Evolutionary conservation across 2,329 filamentous ascomycete genomes (phyloP).

Genomic region (Escovopsis sp.): DNA sequence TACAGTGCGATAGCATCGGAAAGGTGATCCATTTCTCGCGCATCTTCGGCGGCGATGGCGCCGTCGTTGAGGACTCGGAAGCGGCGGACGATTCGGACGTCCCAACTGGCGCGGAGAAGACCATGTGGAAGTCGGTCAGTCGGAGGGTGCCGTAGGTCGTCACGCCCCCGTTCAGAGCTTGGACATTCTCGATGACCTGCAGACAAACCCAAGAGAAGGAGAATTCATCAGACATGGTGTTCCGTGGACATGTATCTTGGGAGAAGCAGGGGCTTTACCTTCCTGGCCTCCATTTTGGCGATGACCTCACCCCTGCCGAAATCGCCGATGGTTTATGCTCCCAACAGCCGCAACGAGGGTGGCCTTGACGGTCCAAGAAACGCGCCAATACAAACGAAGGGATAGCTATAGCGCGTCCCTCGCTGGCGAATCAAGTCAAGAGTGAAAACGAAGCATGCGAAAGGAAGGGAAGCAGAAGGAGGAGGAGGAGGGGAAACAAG

Average conservation of each 20-base stretch:
- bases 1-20: constrained; percentile 74
- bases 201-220: constrained; percentile 1
- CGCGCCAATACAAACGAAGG: too few relatives aligned
- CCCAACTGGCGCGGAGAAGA: constrained; percentile 31
- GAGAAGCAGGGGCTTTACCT: constrained; percentile 15
- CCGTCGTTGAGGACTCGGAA: constrained; percentile 8
- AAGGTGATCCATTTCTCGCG: constrained; percentile 87
- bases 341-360: too few relatives aligned
- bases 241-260: too few relatives aligned
- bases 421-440: too few relatives aligned
- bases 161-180: constrained; percentile 43
- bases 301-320: too few relatives aligned
- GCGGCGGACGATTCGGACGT: constrained; percentile 10
- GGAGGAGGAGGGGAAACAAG: too few relatives aligned
- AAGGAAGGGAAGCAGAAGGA: too few relatives aligned
- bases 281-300: constrained; percentile 24
- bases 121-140: constrained; percentile 46
- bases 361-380: too few relatives aligned
- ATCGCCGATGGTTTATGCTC: too few relatives aligned
- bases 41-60: constrained; percentile 19
- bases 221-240: too few relatives aligned
- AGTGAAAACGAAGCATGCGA: too few relatives aligned
- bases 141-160: constrained; percentile 41
- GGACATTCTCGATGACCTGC: constrained; percentile 41
- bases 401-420: too few relatives aligned